These are phyloP conservation scores for Talaromyces stipitatus DNA, from an alignment of 495 filamentous ascomycete genomes.

Conservation along the genomic window DNA sequence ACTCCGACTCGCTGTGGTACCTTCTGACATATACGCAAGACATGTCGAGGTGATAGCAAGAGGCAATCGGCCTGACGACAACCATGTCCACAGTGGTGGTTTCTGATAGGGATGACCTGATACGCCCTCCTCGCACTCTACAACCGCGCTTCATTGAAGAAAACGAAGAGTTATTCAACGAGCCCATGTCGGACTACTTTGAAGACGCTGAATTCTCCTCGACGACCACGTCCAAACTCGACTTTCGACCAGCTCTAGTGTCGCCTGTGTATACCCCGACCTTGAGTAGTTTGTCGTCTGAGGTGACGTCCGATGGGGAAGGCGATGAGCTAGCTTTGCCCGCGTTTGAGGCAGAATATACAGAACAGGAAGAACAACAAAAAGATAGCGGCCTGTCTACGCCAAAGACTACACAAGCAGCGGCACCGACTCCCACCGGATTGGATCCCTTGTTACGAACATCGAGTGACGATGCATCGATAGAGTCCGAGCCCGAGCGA, in stretches of 20 bases:
- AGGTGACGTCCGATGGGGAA: conserved; percentile 38
- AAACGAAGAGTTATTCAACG: conserved; percentile 14
- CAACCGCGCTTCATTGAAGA: neutral
- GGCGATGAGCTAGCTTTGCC: conserved; percentile 50
- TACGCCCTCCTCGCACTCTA: conserved; percentile 15
- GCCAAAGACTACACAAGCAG: conserved; percentile 25
- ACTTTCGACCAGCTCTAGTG: conserved; percentile 16
- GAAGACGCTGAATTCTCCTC: conserved; percentile 26
- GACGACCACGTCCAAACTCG: conserved; percentile 16
- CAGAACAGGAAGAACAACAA: conserved; percentile 22
- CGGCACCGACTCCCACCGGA: conserved; percentile 16
- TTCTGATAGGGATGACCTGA: conserved; percentile 28
- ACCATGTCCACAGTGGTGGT: conserved; percentile 41
- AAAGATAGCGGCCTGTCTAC: neutral
- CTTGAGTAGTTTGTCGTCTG: conserved; percentile 55
- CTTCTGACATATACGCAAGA: neutral
- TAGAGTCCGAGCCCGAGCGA: conserved; percentile 69
- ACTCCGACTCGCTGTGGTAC: too few species aligned
- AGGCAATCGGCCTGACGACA: too few species aligned
- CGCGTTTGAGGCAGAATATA: conserved; percentile 44
- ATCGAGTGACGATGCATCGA: conserved; percentile 76
- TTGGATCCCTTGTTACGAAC: conserved; percentile 30
- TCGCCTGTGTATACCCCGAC: conserved; percentile 43
- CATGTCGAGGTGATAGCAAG: neutral
- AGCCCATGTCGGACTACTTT: conserved; percentile 27